These are phyloP conservation scores for Cerioporus squamosus DNA, from an alignment of 1,284 basidiomycete genomes.

Conservation along the genomic window DNA sequence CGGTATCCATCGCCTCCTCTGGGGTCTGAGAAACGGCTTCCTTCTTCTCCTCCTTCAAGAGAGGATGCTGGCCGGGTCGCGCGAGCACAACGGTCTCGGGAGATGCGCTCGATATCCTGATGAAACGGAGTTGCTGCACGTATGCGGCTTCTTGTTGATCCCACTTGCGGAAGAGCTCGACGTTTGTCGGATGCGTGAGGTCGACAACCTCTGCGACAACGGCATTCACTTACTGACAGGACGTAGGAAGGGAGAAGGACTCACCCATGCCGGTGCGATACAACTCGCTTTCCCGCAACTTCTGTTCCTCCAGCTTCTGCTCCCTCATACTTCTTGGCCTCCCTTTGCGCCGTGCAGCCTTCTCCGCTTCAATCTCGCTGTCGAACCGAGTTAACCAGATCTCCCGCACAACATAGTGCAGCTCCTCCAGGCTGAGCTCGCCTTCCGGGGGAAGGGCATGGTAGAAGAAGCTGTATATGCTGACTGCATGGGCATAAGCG, in stretches of 20 bases:
- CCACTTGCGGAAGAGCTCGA: constrained; percentile 78
- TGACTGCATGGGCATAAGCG: constrained; percentile 46
- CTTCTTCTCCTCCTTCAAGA: constrained; percentile 33
- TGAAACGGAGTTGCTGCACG: constrained; percentile 75
- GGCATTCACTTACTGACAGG: constrained; percentile 3
- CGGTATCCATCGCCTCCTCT: constrained; percentile 37
- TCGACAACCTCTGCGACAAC: constrained; percentile 76
- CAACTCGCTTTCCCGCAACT: constrained; percentile 67
- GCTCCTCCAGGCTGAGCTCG: constrained; percentile 64
- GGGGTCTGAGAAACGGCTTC: background rate
- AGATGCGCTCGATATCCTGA: constrained; percentile 67
- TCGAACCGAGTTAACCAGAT: constrained; percentile 81
- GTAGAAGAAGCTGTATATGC: constrained; percentile 82
- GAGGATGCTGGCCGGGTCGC: constrained; percentile 59
- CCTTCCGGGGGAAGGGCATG: constrained; percentile 71
- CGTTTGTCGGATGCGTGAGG: constrained; percentile 75
- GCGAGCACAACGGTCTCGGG: constrained; percentile 55
- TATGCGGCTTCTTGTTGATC: constrained; percentile 77
- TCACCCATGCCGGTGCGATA: constrained; percentile 86
- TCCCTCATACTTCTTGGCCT: constrained; percentile 78
- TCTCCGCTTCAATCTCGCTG: constrained; percentile 67
- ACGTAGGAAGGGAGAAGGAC: constrained; percentile 33
- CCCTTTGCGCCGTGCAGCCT: constrained; percentile 69
- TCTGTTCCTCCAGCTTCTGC: constrained; percentile 73
- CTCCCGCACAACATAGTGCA: constrained; percentile 71